Evolutionary conservation across 129 eudicot genomes (phyloP), one percentile per base, ranked within the genome.

Genomic region (Pittosporum tobira): DNA sequence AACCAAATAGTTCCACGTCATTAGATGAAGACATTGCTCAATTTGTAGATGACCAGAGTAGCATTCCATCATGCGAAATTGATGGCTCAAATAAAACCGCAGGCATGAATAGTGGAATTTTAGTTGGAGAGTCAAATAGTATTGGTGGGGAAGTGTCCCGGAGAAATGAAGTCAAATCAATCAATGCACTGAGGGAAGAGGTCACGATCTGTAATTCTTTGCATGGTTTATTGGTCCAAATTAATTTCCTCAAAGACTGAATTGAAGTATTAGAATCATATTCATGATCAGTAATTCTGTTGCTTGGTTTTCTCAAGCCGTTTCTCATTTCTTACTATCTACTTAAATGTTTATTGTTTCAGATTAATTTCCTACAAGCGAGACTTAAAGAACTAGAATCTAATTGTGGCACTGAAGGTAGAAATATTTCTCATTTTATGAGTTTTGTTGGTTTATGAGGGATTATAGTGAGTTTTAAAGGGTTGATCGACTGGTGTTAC

Each of bases 341-440:
- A 50, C 25, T 36, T 8, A 19, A 9, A 27, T 26, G 29, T 70
- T 23, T 2, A 6, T 28, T 59, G 19, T 42, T 60, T 21, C 87
- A 90, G 95, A 73, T 85, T 65, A 65, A 61, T 29, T 44, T 28
- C 62, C 80, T 91, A 40, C 72, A 66, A 63, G 94, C 75, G 46
- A 77, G 75, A 81, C 50, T 91, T 18, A 77, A 68, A 43, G 80
- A 83, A 55, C 53, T 91, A 46, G 98, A 90, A 71, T 68, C 76
- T 64, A 71, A 65, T 18, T 23, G 54, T 71, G 70, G 56, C 6
- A 59, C 51, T 59, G 58, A 61, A 74, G 93, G 87, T 81, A 70
- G 71, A 21, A 5, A 40, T 53, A 48, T n/a, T n/a, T n/a, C n/a
- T n/a, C 7, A 34, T 34, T 34, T 34, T 12, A 34, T 34, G 40